Base-by-base conservation (phyloP, 2,329 filamentous ascomycete genomes). In the Alternaria ventricosa region DNA sequence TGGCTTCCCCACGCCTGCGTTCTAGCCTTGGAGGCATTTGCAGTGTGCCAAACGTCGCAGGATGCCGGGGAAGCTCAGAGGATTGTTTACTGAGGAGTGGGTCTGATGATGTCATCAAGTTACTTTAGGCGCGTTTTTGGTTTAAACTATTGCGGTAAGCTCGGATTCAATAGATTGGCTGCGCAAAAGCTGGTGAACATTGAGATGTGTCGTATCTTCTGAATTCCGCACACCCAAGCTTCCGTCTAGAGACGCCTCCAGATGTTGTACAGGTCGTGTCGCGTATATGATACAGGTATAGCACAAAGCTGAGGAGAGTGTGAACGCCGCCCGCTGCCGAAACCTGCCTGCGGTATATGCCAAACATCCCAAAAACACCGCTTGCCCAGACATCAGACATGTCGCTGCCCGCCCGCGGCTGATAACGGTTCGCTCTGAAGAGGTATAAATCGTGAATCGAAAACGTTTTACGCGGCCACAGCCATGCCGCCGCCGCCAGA, bases 271-370 rank as follows among this genome's bases (percentile, higher is more conserved):
- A 76, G 63, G 68, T 71, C 71, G 67, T 69, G 67, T 66, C 64
- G 67, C 55, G 58, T 57, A 57, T 77, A 76, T 76, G 67, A 69
- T 75, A 77, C 73, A 76, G 67, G 67, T 76, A 73, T 75, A 71
- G 67, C 69, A 74, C 73, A 76, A 67, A 75, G 74, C 69, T 75
- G 75, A 76, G 75, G 68, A 75, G 75, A 76, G 74, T 77, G 72
- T 69, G 65, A 77, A 77, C 74, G 74, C 74, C 75, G 66, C 69
- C 70, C 74, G 75, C 74, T 61, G 61, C 74, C 68, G 57, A 66
- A 53, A 71, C 62, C 60, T 59, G 66, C 53, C 62, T 66, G 66
- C 71, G 71, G 72, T 67, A 71, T 70, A 76, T 77, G 75, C 75
- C 70, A 73, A 63, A 66, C 66, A 64, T 60, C 66, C 71, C 65